Evolutionary conservation across 768 basidiomycete species (phyloP).

Genomic region (Collybia sordida): DNA sequence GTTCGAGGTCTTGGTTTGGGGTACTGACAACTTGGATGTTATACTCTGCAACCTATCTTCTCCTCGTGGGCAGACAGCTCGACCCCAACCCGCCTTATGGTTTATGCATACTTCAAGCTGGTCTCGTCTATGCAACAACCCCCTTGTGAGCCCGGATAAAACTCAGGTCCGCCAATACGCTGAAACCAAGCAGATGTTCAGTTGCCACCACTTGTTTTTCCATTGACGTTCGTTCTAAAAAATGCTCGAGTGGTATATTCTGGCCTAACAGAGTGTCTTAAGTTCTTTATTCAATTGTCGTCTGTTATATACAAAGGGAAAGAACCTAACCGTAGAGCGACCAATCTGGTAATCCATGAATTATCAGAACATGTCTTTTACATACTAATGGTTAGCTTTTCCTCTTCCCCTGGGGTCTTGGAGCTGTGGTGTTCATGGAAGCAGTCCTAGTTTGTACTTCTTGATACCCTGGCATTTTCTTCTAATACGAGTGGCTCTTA

Average conservation of each 20-base stretch:
- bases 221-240: too few relatives aligned
- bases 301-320: too few relatives aligned
- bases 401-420: too few relatives aligned
- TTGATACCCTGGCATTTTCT: neutral
- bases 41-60: neutral
- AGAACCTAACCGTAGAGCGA: too few relatives aligned
- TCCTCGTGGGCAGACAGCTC: neutral
- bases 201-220: neutral
- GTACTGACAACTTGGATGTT: neutral
- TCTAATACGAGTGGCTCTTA: too few relatives aligned
- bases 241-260: too few relatives aligned
- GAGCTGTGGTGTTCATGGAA: neutral
- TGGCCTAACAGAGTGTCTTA: too few relatives aligned
- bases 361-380: too few relatives aligned
- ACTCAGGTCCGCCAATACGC: too few relatives aligned
- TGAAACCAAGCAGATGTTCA: neutral
- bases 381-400: too few relatives aligned
- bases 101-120: neutral
- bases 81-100: neutral
- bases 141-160: neutral
- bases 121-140: neutral
- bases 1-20: neutral
- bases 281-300: too few relatives aligned
- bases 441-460: neutral
- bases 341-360: too few relatives aligned